Base-by-base conservation (phyloP, 495 filamentous ascomycete genomes). In the Xylona heveae region DNA sequence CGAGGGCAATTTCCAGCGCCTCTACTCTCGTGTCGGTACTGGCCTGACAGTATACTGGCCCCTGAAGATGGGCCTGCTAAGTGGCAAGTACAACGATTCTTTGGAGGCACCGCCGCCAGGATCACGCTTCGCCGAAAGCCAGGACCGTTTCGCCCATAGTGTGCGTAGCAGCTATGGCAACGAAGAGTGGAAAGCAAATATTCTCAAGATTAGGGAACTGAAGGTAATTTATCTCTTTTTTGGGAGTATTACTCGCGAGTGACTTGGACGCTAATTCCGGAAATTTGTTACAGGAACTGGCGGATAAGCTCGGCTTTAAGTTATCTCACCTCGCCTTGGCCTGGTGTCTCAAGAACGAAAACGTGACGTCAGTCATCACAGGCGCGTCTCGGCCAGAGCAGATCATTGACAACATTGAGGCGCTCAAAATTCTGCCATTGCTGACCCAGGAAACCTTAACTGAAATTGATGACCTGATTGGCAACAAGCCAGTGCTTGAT, bases 11-110 rank as follows among this genome's bases (percentile, higher is more conserved):
- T 90, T 64, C 53, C 61, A 59, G 31, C 64, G 65, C 35, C 48
- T 80, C 19, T 82, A 72, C 41, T 56, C 63, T 23, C 57, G 70
- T 8, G 55, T 61, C 30, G 72, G 75, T 3, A 54, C 78, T 0
- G 78, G 79, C 2, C 51, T 88, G 35, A 84, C 80, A 5, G 63
- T 67, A 13, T 85, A 74, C 52, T 72, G 62, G 5, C 78, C 80
- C 1, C 48, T 91, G 28, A 68, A 71, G 42, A 60, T 63, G 24
- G 81, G 81, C 5, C 53, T 85, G 28, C 53, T 88, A 36, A 79
- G 74, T 0, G 80, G 79, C 5, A 91, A 88, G 54, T 88, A 91
- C 52, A 76, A 76, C 48, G n/a, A n/a, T n/a, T n/a, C n/a, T n/a
- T n/a, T n/a, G n/a, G 57, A 74, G 34, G 66, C 64, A 18, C 57